A percentile compares a stretch with the other conserved stretches of the same genome.
phyloP scores from a whole-genome alignment of 1,284 basidiomycete genomes.

The Ustilago sp. region DNA sequence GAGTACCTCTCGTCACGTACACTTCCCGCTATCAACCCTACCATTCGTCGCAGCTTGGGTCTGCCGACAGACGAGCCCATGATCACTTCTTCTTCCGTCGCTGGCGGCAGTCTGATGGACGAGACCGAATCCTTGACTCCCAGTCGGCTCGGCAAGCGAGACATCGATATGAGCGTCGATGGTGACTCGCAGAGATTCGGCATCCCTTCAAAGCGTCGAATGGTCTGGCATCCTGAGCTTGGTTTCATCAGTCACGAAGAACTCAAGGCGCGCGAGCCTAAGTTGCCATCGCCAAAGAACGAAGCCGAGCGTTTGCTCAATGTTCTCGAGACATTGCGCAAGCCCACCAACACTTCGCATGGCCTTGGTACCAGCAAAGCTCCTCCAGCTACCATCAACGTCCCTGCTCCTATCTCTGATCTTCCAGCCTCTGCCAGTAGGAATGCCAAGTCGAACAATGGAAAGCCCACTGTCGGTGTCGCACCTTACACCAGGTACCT shows the following conservation, averaged over 20 bases:
- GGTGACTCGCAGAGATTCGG: constrained; percentile 40
- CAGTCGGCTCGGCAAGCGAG: constrained; percentile 44
- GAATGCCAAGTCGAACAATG: constrained; percentile 10
- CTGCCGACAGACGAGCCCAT: constrained; percentile 22
- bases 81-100: constrained; percentile 27
- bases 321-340: constrained; percentile 69
- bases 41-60: constrained; percentile 24
- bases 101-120: constrained; percentile 37
- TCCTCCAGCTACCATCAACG: constrained; percentile 34
- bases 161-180: constrained; percentile 53
- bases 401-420: constrained; percentile 49
- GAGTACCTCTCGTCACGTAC: constrained; percentile 47
- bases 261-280: constrained; percentile 56
- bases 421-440: constrained; percentile 14
- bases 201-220: constrained; percentile 57
- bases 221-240: constrained; percentile 65
- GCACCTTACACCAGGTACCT: constrained; percentile 59
- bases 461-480: constrained; percentile 34
- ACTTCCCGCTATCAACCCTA: constrained; percentile 41
- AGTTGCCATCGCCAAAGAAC: constrained; percentile 67
- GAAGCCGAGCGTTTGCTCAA: constrained; percentile 70
- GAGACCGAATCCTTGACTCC: constrained; percentile 39
- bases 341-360: constrained; percentile 61
- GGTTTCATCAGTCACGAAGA: constrained; percentile 65
- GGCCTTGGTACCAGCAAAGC: constrained; percentile 32